These are phyloP conservation scores for Sporisorium exsertum DNA, from an alignment of 1,284 basidiomycete species.

Conservation along the genomic window DNA sequence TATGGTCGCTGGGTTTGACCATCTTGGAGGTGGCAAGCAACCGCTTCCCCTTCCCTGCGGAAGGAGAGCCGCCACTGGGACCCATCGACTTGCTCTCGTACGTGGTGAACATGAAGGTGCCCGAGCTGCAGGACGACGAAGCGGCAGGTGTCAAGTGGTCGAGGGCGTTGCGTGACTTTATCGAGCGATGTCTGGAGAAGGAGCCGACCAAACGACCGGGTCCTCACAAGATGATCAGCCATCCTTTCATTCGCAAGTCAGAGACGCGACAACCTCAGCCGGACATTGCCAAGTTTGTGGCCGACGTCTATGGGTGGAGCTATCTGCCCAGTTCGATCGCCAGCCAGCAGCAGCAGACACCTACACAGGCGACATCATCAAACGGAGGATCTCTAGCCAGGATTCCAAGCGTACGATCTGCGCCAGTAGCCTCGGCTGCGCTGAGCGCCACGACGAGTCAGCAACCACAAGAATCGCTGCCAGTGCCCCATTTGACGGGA, in stretches of 20 bases:
- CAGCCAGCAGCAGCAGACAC: slow-evolving; percentile 33
- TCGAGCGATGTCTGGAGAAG: slow-evolving; percentile 81
- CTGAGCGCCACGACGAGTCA: slow-evolving; percentile 13
- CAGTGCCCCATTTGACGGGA: background rate
- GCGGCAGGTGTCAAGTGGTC: slow-evolving; percentile 77
- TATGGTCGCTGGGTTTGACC: slow-evolving; percentile 97
- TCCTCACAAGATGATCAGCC: slow-evolving; percentile 84
- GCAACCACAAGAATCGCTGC: background rate
- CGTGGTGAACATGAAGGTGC: slow-evolving; percentile 87
- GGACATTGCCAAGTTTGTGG: slow-evolving; percentile 77
- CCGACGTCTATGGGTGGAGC: slow-evolving; percentile 86
- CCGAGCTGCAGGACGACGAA: slow-evolving; percentile 76
- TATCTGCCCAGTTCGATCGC: slow-evolving; percentile 45
- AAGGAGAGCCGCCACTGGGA: slow-evolving; percentile 75
- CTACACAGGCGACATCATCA: slow-evolving; percentile 35
- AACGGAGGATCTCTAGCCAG: slow-evolving; percentile 21
- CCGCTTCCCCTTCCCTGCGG: slow-evolving; percentile 92
- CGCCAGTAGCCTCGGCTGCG: slow-evolving; percentile 36
- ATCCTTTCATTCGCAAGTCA: slow-evolving; percentile 85
- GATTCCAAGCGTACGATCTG: slow-evolving; percentile 47
- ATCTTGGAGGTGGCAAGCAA: slow-evolving; percentile 93
- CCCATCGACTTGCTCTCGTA: slow-evolving; percentile 94
- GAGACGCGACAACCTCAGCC: slow-evolving; percentile 80
- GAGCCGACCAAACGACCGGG: slow-evolving; percentile 77
- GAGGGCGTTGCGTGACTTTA: slow-evolving; percentile 89